Conservation (phyloP, 2,329 filamentous ascomycete species). For the Talaromyces amestolkiae region DNA sequence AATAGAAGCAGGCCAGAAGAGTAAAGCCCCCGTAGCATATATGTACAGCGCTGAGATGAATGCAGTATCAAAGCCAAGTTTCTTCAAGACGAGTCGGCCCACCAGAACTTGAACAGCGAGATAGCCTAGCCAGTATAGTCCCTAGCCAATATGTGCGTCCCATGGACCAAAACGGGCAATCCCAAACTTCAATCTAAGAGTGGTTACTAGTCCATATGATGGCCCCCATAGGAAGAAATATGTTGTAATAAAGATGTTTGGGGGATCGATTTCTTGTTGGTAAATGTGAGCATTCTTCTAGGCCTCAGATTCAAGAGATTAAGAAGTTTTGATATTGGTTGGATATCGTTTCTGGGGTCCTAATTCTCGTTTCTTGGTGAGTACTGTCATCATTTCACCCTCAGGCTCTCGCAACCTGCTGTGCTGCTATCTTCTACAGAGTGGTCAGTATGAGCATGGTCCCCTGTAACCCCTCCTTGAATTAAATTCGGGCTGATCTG, state of each 20-base stretch:
- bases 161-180: not conserved
- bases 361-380: not conserved
- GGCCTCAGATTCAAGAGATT: not conserved
- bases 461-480: not conserved
- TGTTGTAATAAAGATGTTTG: not conserved
- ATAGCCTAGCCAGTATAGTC: not conserved
- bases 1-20: not conserved
- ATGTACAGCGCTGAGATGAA: not conserved
- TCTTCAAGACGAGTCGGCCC: not conserved
- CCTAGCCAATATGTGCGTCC: not conserved
- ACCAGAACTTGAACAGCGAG: not conserved
- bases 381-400: not conserved
- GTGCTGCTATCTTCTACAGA: not conserved
- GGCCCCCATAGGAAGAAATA: not conserved
- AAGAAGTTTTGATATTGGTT: not conserved
- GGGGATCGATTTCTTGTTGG: not conserved
- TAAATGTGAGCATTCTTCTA: not conserved
- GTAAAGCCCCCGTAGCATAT: not conserved
- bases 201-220: not conserved
- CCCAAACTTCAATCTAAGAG: not conserved
- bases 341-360: not conserved
- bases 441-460: not conserved
- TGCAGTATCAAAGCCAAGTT: not conserved
- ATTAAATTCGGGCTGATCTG: not conserved
- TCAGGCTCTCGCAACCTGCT: not conserved